These are phyloP conservation scores for Echinosophora koreensis DNA, from an alignment of 306 rosid species.

Conservation along the genomic window DNA sequence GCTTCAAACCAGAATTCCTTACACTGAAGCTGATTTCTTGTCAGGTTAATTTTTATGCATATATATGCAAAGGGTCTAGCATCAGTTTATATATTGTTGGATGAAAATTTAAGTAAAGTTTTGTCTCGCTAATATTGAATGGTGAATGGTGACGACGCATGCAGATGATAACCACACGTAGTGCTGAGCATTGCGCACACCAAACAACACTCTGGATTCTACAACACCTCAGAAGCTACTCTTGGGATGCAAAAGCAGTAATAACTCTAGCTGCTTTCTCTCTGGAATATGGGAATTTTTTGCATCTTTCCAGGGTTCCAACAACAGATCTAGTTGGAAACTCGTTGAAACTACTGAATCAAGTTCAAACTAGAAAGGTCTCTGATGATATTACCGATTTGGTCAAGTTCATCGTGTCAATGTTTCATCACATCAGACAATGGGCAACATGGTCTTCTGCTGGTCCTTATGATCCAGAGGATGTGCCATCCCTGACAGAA, in stretches of 20 bases:
- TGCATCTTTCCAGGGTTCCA: conserved; percentile 20
- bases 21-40: conserved; percentile 52
- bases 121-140: background rate
- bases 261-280: conserved; percentile 47
- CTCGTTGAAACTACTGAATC: conserved; percentile 47
- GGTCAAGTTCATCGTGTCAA: conserved; percentile 11
- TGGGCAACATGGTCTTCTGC: conserved; percentile 45
- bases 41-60: conserved; percentile 36
- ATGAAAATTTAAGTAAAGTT: background rate
- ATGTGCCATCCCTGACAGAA: conserved; percentile 41
- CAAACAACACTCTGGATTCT: conserved; percentile 53
- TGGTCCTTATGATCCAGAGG: conserved; percentile 39
- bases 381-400: background rate
- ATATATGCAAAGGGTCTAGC: background rate
- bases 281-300: conserved; percentile 48
- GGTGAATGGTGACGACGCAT: conserved; percentile 20
- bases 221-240: conserved; percentile 47
- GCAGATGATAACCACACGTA: conserved; percentile 51
- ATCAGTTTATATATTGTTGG: background rate
- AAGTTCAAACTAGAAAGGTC: conserved; percentile 34
- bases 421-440: conserved; percentile 48
- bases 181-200: conserved; percentile 36
- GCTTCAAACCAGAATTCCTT: conserved; percentile 42
- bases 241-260: conserved; percentile 75
- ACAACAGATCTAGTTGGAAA: conserved; percentile 36